These are phyloP conservation scores for Xylaria sp. DNA, from an alignment of 2,329 filamentous ascomycete species.

Conservation along the genomic window DNA sequence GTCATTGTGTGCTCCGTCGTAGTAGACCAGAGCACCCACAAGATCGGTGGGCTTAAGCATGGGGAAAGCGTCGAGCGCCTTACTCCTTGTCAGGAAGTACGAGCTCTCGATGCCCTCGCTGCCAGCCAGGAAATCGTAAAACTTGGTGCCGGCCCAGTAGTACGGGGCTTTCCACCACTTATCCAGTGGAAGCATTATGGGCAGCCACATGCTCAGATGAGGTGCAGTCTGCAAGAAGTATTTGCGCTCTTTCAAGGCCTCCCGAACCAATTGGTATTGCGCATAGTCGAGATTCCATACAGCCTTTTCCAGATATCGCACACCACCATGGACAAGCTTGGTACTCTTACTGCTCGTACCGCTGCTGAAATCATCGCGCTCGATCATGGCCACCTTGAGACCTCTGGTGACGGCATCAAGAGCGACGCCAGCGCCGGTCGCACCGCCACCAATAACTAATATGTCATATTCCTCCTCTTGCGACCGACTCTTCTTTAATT, in stretches of 20 bases:
- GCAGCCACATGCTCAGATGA: constrained; percentile 77
- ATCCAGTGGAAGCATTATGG: constrained; percentile 79
- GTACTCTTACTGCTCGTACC: constrained; percentile 81
- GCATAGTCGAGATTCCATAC: constrained; percentile 80
- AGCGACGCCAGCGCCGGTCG: constrained; percentile 76
- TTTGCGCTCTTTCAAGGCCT: constrained; percentile 78
- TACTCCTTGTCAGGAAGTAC: constrained; percentile 87
- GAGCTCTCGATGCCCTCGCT: constrained; percentile 89
- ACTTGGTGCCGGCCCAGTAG: constrained; percentile 81
- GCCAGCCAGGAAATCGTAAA: constrained; percentile 86
- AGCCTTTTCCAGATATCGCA: constrained; percentile 79
- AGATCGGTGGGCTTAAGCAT: constrained; percentile 85
- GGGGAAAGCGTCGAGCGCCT: constrained; percentile 86
- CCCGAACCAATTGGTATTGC: constrained; percentile 76
- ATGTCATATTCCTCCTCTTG: constrained; percentile 70
- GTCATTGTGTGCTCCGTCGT: constrained; percentile 92
- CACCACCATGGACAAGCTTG: constrained; percentile 80
- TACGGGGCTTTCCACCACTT: constrained; percentile 83
- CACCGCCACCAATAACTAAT: constrained; percentile 75
- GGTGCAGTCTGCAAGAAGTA: constrained; percentile 80
- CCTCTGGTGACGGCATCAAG: constrained; percentile 77
- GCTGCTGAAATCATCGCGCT: constrained; percentile 77
- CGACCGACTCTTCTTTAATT: constrained; percentile 61
- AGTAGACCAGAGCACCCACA: constrained; percentile 86
- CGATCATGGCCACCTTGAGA: constrained; percentile 75